phyloP scores from a whole-genome alignment of 805 yeast species.

The Trichomonascus vanleenenianus region DNA sequence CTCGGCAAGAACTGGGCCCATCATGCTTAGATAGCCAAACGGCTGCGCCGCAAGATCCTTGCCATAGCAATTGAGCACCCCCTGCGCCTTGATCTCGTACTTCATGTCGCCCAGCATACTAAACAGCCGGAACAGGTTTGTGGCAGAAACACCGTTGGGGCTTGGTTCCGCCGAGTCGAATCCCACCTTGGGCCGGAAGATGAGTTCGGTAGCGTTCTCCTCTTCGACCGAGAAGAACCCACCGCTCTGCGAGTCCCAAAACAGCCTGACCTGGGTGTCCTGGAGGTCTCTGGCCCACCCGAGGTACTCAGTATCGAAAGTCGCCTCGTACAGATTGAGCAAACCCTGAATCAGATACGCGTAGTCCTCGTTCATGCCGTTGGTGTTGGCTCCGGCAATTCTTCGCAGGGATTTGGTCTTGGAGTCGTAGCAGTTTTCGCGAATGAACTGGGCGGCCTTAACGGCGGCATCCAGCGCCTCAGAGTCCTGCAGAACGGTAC shows the following conservation, averaged over 20 bases:
- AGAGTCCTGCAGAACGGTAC: conserved; percentile 12
- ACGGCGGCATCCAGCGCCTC: conserved; percentile 22
- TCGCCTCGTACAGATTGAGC: conserved; percentile 29
- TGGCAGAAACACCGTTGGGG: conserved; percentile 29
- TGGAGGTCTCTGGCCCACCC: conserved; percentile 28
- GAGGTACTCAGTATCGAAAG: conserved; percentile 22
- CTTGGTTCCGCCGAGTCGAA: conserved; percentile 33
- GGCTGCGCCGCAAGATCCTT: conserved; percentile 20
- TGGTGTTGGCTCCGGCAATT: conserved; percentile 12
- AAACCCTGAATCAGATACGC: conserved; percentile 30
- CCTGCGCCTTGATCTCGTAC: conserved; percentile 11
- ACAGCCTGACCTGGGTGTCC: conserved; percentile 23
- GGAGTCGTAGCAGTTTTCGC: conserved; percentile 18
- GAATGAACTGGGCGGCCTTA: conserved; percentile 21
- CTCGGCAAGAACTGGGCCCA: conserved; percentile 14
- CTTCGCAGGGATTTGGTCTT: conserved; percentile 16
- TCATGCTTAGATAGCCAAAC: conserved; percentile 18
- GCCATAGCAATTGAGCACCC: conserved; percentile 16
- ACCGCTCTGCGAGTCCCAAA: conserved; percentile 28
- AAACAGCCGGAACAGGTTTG: conserved; percentile 25
- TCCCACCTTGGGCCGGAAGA: conserved; percentile 30
- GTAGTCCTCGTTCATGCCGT: conserved; percentile 32
- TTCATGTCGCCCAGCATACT: conserved; percentile 8
- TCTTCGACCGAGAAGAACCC: conserved; percentile 25
- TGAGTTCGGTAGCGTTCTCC: conserved; percentile 20